A percentile compares a stretch with the other conserved stretches of the same genome.
Evolutionary conservation across 73 alveolate species (phyloP).

Genomic region (Halteria grandinella): DNA sequence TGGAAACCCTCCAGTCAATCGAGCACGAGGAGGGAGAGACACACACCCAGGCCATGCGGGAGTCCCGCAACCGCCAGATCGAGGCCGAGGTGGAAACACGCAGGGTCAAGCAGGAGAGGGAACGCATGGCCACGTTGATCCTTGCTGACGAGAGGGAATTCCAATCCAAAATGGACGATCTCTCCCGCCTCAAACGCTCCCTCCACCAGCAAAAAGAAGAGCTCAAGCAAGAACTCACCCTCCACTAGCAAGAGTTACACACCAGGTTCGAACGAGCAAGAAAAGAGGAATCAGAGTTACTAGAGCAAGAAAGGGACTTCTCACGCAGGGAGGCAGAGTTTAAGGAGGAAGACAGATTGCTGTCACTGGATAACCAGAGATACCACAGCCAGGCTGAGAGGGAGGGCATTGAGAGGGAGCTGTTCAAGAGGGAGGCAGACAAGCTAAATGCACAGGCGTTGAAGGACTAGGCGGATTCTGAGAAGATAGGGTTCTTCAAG

Average conservation of each 20-base stretch:
- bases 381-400: background rate
- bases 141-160: background rate
- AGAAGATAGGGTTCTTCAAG: slow-evolving; percentile 40
- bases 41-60: background rate
- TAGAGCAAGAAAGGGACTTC: slow-evolving; percentile 28
- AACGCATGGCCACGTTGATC: background rate
- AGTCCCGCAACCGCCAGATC: background rate
- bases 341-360: slow-evolving; percentile 1
- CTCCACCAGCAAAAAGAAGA: slow-evolving; percentile 3
- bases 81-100: slow-evolving; percentile 24
- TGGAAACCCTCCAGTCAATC: background rate
- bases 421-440: slow-evolving; percentile 40
- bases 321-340: slow-evolving; percentile 2
- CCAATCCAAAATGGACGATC: background rate
- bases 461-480: slow-evolving; percentile 28
- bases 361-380: slow-evolving; percentile 10
- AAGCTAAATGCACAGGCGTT: slow-evolving; percentile 28
- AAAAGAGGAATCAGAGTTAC: background rate
- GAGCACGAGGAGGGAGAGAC: slow-evolving; percentile 35
- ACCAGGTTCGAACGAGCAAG: background rate
- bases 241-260: background rate
- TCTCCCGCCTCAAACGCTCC: background rate
- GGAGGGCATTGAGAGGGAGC: slow-evolving; percentile 14
- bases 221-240: background rate
- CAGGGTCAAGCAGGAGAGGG: slow-evolving; percentile 14